Evolutionary conservation across 805 yeast genomes (phyloP), one percentile per base, ranked within the genome.

Genomic region (Millerozyma acaciae): DNA sequence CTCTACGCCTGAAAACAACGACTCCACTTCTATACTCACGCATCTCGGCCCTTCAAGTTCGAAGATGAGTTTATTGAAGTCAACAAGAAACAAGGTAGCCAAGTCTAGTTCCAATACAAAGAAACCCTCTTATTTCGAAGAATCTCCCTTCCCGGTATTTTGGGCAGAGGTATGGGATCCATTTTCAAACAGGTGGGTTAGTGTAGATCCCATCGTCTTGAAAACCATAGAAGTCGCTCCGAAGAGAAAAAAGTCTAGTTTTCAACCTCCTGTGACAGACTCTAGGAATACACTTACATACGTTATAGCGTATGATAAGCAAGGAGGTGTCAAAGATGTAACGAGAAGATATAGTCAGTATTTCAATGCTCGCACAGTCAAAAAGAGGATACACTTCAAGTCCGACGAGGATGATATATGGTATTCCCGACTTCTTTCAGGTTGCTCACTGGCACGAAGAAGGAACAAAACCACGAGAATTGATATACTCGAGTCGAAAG

Each of bases 81-180:
- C 19, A 33, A 31, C 26, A 13, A 29, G 47, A 21, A 20, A 33
- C 10, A 33, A 37, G 18, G 22, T 40, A 8, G 33, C 33, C n/a
- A 33, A 32, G 39, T 55, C 30, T 48, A 50, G 40, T 12, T 9
- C 33, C 23, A 25, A 28, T 10, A 5, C 21, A 12, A n/a, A 16
- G 14, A 21, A 9, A 20, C 31, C 12, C 15, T 14, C 36, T 14
- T 24, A 35, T n/a, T 52, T 57, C 28, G 49, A 44, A 7, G 50
- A 51, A 13, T 55, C 65, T 2, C 39, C 36, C 6, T 81, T 65
- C 48, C 97, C 97, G 0, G 70, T 88, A 0, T 88, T 81, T 50
- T 93, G 98, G 98, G 79, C 79, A 15, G 98, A 93, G 53, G 96
- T 84, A 0, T 90, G 95, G 95, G 89, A 90, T 52, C 72, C 73